Percentiles rank a stretch among this genome's conserved stretches.
Evolutionary conservation across 768 basidiomycete species (phyloP).

Genomic region (Macrolepiota albuminosa): DNA sequence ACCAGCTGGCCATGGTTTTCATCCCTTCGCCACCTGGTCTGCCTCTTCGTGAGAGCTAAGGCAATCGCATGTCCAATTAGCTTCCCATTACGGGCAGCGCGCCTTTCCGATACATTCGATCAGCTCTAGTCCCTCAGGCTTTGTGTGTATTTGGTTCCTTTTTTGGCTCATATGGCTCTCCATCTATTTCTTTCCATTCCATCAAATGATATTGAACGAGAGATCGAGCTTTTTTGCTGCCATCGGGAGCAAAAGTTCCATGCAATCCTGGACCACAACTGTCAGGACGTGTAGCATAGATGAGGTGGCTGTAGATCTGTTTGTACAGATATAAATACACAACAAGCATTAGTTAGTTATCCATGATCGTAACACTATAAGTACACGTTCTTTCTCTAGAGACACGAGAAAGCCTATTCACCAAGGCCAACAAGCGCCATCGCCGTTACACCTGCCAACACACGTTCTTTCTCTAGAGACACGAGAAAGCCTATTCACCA

Average conservation of each 20-base stretch:
- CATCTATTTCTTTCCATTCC: neutral
- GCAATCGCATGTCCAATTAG: neutral
- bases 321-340: neutral
- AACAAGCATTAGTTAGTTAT: neutral
- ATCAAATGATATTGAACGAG: conserved; percentile 52
- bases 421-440: conserved; percentile 60
- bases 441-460: conserved; percentile 54
- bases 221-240: conserved; percentile 71
- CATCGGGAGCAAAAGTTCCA: conserved; percentile 73
- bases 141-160: neutral
- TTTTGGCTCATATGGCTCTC: neutral
- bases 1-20: neutral
- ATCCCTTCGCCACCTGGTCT: neutral
- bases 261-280: conserved; percentile 50
- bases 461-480: neutral
- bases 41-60: neutral
- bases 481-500: conserved; percentile 26
- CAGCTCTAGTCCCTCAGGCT: neutral
- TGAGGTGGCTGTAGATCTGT: neutral
- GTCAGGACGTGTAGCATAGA: conserved; percentile 1
- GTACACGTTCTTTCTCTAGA: neutral
- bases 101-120: neutral
- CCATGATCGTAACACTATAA: neutral
- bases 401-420: conserved; percentile 21
- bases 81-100: neutral